Evolutionary conservation across 1,284 basidiomycete genomes (phyloP), one percentile per base, ranked within the genome.

Genomic region (Malassezia furfur): DNA sequence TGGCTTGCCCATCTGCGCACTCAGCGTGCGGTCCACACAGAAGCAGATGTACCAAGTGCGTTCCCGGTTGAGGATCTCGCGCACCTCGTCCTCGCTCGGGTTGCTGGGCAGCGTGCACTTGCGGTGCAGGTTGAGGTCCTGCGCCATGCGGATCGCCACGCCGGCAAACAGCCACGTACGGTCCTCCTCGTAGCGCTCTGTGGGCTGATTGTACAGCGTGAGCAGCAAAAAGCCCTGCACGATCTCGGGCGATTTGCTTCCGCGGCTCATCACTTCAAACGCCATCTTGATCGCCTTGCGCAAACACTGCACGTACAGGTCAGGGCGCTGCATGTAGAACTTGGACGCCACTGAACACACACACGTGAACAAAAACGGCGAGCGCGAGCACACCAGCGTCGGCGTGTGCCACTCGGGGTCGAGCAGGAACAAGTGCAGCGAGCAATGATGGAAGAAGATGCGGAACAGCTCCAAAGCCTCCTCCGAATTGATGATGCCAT

Each of bases 11-110:
- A 91, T 88, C 77, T 91, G 90, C 1, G 90, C 87, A 62, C 88
- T 89, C 57, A 72, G 51, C 15, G 62, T 91, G 54, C 90, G 82
- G 75, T 96, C 91, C 35, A 94, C 80, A 53, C 83, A 83, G 75
- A 88, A 96, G 74, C 89, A 94, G 61, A 91, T 77, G 50, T 93
- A 80, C 91, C 91, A 96, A 22, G 90, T 91, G 45, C 91, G 79
- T 75, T 96, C 91, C 40, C 91, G 82, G 75, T 94, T 96, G 75
- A 89, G 85, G 15, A 94, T 85, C 77, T 94, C 88, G 38, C 87
- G 80, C 69, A 86, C 85, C 60, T 86, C 82, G 15, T 84, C 65
- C 45, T 70, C 68, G 38, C 72, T 66, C 2, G 62, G 63, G 14
- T 65, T 61, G 25, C 70, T 70, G 2, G 68, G 67, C 66, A 83